A percentile compares a stretch with the other conserved stretches of the same genome.
Evolutionary conservation across 495 filamentous ascomycete genomes (phyloP).

Genomic region (Thermochaetoides thermophila): DNA sequence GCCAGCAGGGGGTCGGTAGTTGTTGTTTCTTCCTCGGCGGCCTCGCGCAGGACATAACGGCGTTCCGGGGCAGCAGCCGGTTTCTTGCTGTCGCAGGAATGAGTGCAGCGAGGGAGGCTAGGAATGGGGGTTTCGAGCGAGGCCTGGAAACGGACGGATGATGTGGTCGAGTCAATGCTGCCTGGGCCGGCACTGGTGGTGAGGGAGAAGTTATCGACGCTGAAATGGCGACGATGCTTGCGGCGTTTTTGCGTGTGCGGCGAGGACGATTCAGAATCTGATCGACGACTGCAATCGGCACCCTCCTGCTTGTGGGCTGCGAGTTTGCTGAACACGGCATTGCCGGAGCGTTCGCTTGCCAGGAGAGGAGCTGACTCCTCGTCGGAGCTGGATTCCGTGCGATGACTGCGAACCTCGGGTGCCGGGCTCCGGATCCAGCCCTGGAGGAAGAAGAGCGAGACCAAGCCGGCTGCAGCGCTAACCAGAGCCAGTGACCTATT

Average conservation of each 20-base stretch:
- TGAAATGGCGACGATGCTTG: conserved; percentile 17
- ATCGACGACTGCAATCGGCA: background rate
- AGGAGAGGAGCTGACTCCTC: conserved; percentile 17
- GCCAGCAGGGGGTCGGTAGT: conserved; percentile 21
- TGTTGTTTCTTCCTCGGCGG: too few relatives aligned
- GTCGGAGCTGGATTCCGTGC: conserved; percentile 1
- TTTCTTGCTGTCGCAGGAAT: too few relatives aligned
- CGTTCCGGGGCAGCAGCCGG: conserved; percentile 11
- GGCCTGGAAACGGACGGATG: conserved; percentile 16
- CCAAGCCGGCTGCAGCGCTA: conserved; percentile 6
- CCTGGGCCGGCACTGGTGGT: conserved; percentile 8
- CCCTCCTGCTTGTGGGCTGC: background rate
- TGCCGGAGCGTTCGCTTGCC: background rate
- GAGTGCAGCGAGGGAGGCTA: too few relatives aligned
- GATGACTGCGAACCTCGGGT: background rate
- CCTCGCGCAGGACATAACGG: conserved; percentile 17
- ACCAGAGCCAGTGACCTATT: conserved; percentile 6
- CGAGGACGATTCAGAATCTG: conserved; percentile 1
- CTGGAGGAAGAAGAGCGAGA: conserved; percentile 13
- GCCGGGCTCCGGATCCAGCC: conserved; percentile 13
- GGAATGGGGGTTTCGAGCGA: conserved; percentile 8
- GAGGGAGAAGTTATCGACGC: conserved; percentile 17
- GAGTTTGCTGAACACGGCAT: background rate
- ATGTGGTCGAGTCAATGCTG: conserved; percentile 5
- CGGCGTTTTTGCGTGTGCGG: conserved; percentile 1